Conservation (phyloP, 805 yeast species). For the Wilhelminamyces savonicus region DNA sequence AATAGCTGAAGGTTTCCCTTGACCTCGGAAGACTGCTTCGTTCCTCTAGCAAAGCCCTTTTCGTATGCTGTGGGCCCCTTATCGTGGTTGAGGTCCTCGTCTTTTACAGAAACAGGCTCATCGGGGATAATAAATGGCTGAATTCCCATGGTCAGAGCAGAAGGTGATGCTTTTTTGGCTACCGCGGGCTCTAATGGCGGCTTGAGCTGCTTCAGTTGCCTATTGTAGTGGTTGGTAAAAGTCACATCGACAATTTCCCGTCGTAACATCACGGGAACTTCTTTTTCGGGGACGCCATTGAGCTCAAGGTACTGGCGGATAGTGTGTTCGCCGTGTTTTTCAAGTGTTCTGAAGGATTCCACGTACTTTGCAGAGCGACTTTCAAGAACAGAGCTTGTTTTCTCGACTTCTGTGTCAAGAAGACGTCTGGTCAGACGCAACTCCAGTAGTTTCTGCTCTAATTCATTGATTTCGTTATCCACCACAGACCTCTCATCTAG, state of each 20-base stretch:
- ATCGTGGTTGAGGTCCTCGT: constrained; percentile 9
- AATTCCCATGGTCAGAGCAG: constrained; percentile 2
- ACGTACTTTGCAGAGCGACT: constrained; percentile 40
- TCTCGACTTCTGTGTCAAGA: constrained; percentile 33
- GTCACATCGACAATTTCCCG: constrained; percentile 5
- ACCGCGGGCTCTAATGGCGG: too few species aligned
- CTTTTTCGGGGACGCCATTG: constrained; percentile 9
- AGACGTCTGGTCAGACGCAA: constrained; percentile 29
- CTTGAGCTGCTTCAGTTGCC: too few species aligned
- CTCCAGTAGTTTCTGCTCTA: constrained; percentile 28
- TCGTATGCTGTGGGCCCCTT: constrained; percentile 25
- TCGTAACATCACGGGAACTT: constrained; percentile 3
- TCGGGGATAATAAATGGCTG: constrained; percentile 10
- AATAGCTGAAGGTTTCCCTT: constrained; percentile 2
- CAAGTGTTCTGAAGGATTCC: constrained; percentile 33
- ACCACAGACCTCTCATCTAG: constrained; percentile 23
- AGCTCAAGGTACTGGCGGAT: constrained; percentile 20
- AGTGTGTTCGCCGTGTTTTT: constrained; percentile 29
- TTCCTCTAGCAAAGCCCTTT: constrained; percentile 29
- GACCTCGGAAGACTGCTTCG: constrained; percentile 19
- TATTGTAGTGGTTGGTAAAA: constrained; percentile 1
- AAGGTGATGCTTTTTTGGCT: too few species aligned
- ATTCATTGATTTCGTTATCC: constrained; percentile 30
- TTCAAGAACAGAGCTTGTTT: constrained; percentile 45
- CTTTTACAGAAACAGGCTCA: background rate